phyloP scores from a whole-genome alignment of 495 filamentous ascomycete genomes.

The Aspergillus campestris region DNA sequence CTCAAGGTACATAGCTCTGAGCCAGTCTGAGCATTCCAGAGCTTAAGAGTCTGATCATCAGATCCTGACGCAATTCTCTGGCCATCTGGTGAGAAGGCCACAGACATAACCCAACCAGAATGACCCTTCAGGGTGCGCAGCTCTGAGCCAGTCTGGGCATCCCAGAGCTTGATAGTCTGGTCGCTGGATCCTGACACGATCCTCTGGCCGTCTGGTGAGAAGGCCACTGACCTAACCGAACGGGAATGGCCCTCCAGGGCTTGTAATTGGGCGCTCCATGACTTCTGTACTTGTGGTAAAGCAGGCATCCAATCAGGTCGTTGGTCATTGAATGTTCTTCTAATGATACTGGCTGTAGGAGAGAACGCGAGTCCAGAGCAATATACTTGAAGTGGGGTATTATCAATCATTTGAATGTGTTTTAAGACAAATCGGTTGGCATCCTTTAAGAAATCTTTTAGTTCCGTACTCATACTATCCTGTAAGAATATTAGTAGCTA shows the following conservation, averaged over 20 bases:
- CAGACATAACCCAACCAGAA: too few relatives aligned
- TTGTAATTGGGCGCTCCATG: neutral
- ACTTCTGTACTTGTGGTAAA: constrained; percentile 6
- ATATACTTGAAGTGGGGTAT: constrained; percentile 9
- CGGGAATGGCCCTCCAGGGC: constrained; percentile 16
- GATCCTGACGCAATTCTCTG: too few relatives aligned
- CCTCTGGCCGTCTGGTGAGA: neutral
- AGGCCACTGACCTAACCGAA: neutral
- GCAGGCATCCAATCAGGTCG: neutral
- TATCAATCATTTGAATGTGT: constrained; percentile 22
- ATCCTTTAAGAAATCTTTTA: constrained; percentile 19
- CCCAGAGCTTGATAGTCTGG: too few relatives aligned
- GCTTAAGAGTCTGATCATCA: too few relatives aligned
- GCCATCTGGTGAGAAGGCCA: too few relatives aligned
- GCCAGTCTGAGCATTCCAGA: too few relatives aligned
- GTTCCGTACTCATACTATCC: constrained; percentile 11
- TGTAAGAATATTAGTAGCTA: neutral
- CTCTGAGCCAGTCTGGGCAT: too few relatives aligned
- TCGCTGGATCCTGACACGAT: too few relatives aligned
- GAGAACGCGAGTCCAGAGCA: constrained; percentile 21
- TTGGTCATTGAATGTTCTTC: constrained; percentile 3
- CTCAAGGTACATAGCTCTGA: too few relatives aligned
- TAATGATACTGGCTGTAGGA: constrained; percentile 19
- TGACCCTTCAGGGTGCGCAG: too few relatives aligned
- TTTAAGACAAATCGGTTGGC: constrained; percentile 21